Conservation (phyloP, 2,329 filamentous ascomycete genomes). For the Tolypocladium inflatum region DNA sequence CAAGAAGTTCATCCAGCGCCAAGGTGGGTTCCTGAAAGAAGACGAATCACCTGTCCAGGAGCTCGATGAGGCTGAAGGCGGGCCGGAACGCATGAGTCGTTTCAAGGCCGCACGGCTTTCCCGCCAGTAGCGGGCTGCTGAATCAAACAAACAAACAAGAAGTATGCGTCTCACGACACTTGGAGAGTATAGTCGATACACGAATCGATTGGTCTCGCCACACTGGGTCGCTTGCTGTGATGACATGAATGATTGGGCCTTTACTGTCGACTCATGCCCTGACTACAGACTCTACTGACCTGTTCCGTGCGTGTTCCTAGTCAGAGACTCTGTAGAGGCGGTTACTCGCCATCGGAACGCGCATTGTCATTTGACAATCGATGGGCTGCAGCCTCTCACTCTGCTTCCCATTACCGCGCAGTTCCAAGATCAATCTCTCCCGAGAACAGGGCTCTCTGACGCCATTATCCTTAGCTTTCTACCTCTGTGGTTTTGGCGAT, state of each 20-base stretch:
- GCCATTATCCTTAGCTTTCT: constrained; percentile 23
- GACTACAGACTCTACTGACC: background rate
- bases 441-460: constrained; percentile 50
- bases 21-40: constrained; percentile 72
- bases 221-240: constrained; percentile 10
- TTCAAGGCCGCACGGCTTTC: constrained; percentile 64
- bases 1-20: constrained; percentile 71
- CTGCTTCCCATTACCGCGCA: constrained; percentile 43
- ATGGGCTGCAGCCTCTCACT: constrained; percentile 42
- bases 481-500: constrained; percentile 41
- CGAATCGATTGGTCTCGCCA: constrained; percentile 17
- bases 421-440: constrained; percentile 43
- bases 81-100: constrained; percentile 55
- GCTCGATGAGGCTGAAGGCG: constrained; percentile 57
- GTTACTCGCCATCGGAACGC: constrained; percentile 14
- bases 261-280: background rate
- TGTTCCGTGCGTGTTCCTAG: background rate
- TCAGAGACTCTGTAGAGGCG: background rate
- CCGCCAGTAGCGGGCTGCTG: constrained; percentile 28
- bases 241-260: background rate
- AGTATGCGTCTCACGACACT: background rate
- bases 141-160: background rate
- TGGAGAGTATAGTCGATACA: constrained; percentile 11
- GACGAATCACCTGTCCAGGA: constrained; percentile 59
- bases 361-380: constrained; percentile 34